Evolutionary conservation across 192 early-diverging fungal genomes (phyloP), one percentile per base, ranked within the genome.

Genomic region (Paraglomus brasilianum): DNA sequence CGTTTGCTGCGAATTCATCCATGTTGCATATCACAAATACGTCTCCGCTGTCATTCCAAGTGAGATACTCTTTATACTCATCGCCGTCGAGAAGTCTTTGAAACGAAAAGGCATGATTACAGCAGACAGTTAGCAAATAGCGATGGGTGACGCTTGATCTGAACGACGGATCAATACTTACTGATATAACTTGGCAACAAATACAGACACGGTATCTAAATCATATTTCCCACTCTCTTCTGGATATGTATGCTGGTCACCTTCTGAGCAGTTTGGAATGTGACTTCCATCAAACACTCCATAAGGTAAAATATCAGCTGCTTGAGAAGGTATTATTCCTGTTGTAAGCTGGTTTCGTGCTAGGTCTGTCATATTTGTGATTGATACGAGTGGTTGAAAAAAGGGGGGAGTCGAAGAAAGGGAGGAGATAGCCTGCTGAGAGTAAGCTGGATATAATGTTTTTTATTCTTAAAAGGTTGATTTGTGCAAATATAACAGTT

Each of bases 1-100:
- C 77, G n/a, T 69, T 76, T 49, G 71, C 71, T 21, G 80, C 75
- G 38, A 81, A 81, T 66, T 77, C 80, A 53, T 67, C 66, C 66
- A 67, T 67, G 36, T 67, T 67, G 24, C 66, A 67, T 46, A 67
- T 67, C 40, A 67, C 66, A 43, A 67, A 67, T 42, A 67, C 66
- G 30, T 67, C 66, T 42, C 66, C 66, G 5, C 50, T 53, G 15
- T 67, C 66, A 41, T 67, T 67, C 66, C 66, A 67, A 8, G 66
- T 67, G 21, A 67, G 51, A 44, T 67, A 67, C 55, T 67, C 66
- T 55, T 67, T 67, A 39, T 67, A 67, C 15, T 67, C 66, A 39
- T 67, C 66, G 6, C 66, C 11, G 22, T 67, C 66, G 15, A 67
- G 66, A 8, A 67, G 46, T 55, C 66, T 67, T 55, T 14, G 11